Evolutionary conservation across 2,329 filamentous ascomycete species (phyloP), one percentile per base, ranked within the genome.

Genomic region (Ophiostoma australiae): DNA sequence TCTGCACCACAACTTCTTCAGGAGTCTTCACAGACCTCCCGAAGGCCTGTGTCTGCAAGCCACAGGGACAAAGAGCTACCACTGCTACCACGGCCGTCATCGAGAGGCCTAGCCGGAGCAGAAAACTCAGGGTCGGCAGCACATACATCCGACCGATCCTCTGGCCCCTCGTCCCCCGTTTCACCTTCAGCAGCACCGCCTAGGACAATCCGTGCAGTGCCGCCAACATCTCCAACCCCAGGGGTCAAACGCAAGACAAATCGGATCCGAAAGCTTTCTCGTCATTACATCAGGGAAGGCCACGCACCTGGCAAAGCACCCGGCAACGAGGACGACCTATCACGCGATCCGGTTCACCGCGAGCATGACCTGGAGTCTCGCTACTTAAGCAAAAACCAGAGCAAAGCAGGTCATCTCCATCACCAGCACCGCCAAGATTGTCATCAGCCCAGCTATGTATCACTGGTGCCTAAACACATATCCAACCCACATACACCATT

Each of bases 401-500:
- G 20, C 52, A 58, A 44, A 68, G 41, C 67, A 58, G 37, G 58
- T 35, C 23, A 37, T 33, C 23, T 15, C 15, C 5, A 35, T 23
- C 17, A 23, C 35, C 35, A 41, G 33, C 63, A 33, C 41, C 67
- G 69, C 37, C 70, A 69, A 15, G 13, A 39, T 8, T 58, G 48
- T 3, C 69, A 58, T 55, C 65, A 58, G 11, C 31, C 33, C 31
- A 67, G 44, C 61, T 61, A 67, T 69, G 44, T 33, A 41, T 69
- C 67, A 8, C 27, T 66, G 23, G 41, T 66, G 13, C 66, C 69
- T 3, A 55, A 70, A 52, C n/a, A 70, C 73, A 69, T 71, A 73
- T 58, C 71, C 63, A 65, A 73, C 69, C 74, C 66, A 72, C 72
- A 33, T 23, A 61, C 79, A 73, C 81, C 82, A 75, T 78, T 80